A percentile compares a stretch with the other conserved stretches of the same genome.
Conservation (phyloP, 768 basidiomycete species). For the Lactifluus piperatus region DNA sequence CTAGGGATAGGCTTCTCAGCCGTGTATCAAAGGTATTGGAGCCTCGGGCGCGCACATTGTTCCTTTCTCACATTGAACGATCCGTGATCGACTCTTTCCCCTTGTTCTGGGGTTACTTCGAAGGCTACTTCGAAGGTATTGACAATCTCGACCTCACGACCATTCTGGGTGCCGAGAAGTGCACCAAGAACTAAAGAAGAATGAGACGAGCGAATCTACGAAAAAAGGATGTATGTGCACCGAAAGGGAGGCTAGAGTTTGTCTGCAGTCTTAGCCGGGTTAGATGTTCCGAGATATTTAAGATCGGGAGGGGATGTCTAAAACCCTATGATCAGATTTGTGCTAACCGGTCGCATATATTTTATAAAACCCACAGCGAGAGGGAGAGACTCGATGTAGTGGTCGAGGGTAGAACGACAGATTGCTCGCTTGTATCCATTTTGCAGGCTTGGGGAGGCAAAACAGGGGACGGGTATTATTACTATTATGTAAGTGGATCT, state of each 20-base stretch:
- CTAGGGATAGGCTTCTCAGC: constrained; percentile 33
- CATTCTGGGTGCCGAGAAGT: constrained; percentile 87
- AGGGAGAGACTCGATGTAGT: constrained; percentile 67
- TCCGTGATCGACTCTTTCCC: constrained; percentile 62
- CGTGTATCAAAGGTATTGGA: background rate
- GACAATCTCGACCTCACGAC: constrained; percentile 93
- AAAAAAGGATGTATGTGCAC: constrained; percentile 31
- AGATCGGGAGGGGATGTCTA: constrained; percentile 92
- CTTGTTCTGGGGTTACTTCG: constrained; percentile 65
- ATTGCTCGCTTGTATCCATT: constrained; percentile 73
- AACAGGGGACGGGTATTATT: background rate
- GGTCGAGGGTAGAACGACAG: constrained; percentile 64
- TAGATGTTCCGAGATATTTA: constrained; percentile 94
- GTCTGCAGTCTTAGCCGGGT: constrained; percentile 77
- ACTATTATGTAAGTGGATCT: background rate
- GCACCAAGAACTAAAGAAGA: constrained; percentile 71
- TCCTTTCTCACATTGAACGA: constrained; percentile 79
- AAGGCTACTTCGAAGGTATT: constrained; percentile 96
- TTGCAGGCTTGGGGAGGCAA: background rate
- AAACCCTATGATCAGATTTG: background rate
- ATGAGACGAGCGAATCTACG: background rate
- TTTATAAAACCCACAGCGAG: constrained; percentile 46
- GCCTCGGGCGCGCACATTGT: constrained; percentile 52
- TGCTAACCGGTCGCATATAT: background rate
- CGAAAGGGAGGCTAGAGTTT: constrained; percentile 50